Percentiles rank a stretch among this genome's conserved stretches.
phyloP scores from a whole-genome alignment of 495 filamentous ascomycete species.

The Talaromyces wortmannii region DNA sequence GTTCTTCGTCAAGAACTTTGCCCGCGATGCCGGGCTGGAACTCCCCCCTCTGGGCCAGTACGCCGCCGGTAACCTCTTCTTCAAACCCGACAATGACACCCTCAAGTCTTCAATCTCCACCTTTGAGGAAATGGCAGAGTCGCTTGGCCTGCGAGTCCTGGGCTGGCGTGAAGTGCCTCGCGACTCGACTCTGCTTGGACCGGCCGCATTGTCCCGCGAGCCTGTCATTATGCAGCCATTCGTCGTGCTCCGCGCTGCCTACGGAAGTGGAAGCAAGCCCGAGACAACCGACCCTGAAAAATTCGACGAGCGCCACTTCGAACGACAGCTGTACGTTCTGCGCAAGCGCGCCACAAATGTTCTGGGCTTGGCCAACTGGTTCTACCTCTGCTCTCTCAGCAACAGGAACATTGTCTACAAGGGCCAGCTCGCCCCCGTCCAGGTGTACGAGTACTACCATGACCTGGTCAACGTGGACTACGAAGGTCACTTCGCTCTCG shows the following conservation, averaged over 20 bases:
- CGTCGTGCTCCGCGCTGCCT: conserved; percentile 79
- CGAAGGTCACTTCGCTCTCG: conserved; percentile 94
- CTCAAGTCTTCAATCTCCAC: conserved; percentile 78
- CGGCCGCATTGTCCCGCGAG: conserved; percentile 88
- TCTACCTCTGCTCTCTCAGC: conserved; percentile 95
- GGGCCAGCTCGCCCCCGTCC: conserved; percentile 89
- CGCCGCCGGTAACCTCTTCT: conserved; percentile 96
- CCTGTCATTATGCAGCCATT: conserved; percentile 94
- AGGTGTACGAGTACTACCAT: conserved; percentile 99
- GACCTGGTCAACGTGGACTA: conserved; percentile 97
- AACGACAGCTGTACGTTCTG: conserved; percentile 88
- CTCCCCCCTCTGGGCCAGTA: conserved; percentile 90
- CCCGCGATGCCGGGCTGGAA: conserved; percentile 75
- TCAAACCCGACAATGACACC: conserved; percentile 89
- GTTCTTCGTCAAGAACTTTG: conserved; percentile 99
- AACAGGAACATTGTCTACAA: conserved; percentile 99
- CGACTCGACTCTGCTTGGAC: conserved; percentile 88
- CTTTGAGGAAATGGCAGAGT: conserved; percentile 88
- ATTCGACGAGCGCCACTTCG: conserved; percentile 83
- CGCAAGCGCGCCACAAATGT: conserved; percentile 92
- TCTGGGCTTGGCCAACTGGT: conserved; percentile 97
- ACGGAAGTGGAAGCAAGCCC: conserved; percentile 80
- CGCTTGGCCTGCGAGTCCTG: conserved; percentile 80
- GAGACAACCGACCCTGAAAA: conserved; percentile 67
- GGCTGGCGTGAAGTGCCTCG: conserved; percentile 95